These are phyloP conservation scores for Cordyceps farinosa DNA, from an alignment of 2,329 filamentous ascomycete genomes.

Conservation along the genomic window DNA sequence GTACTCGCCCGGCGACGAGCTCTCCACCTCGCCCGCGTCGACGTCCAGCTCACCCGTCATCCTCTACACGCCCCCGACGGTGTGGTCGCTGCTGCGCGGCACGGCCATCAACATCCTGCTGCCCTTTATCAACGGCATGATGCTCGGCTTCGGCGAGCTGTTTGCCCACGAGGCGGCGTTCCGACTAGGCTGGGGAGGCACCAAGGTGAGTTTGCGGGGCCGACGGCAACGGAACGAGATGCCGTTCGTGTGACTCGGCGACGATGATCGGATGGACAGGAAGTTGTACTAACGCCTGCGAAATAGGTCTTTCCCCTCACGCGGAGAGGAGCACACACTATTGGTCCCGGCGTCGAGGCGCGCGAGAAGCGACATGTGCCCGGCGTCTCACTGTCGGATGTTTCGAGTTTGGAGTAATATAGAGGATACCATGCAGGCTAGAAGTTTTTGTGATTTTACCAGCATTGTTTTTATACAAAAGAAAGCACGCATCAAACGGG, in stretches of 20 bases:
- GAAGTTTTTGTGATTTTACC: not conserved
- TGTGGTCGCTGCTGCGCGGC: slow-evolving; percentile 81
- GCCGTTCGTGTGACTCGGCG: not conserved
- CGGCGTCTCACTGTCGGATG: slow-evolving; percentile 51
- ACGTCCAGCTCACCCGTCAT: slow-evolving; percentile 61
- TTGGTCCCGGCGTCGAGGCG: slow-evolving; percentile 81
- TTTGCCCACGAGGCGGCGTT: slow-evolving; percentile 96
- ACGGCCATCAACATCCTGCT: slow-evolving; percentile 94
- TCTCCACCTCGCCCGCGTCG: slow-evolving; percentile 57
- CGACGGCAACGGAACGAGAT: not conserved
- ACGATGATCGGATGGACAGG: not conserved
- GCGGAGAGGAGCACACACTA: slow-evolving; percentile 60
- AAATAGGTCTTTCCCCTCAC: slow-evolving; percentile 54
- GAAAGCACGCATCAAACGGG: not conserved
- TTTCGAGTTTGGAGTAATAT: slow-evolving; percentile 54
- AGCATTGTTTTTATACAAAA: slow-evolving; percentile 7
- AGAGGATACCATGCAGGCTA: slow-evolving; percentile 5
- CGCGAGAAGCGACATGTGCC: slow-evolving; percentile 57
- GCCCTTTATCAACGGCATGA: slow-evolving; percentile 95
- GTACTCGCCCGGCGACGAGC: slow-evolving; percentile 65
- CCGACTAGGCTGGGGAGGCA: slow-evolving; percentile 86
- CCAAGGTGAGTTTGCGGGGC: slow-evolving; percentile 66
- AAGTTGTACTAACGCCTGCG: not conserved
- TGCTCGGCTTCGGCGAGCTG: slow-evolving; percentile 95
- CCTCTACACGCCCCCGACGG: slow-evolving; percentile 82